phyloP scores from a whole-genome alignment of 1,139 yeast species.

The Saccharomycopsis crataegensis region DNA sequence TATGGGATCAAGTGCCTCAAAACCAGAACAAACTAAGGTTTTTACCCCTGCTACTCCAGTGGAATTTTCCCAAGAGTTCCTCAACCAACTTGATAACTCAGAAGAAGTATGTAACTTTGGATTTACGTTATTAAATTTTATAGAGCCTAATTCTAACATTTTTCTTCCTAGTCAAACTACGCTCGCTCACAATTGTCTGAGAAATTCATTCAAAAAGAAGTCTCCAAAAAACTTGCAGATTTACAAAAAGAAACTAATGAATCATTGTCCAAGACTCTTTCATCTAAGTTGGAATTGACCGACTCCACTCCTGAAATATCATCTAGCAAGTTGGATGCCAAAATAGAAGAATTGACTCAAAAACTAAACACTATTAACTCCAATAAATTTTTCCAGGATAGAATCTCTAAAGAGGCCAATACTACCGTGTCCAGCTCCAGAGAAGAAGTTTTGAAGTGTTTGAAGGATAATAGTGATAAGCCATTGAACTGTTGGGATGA shows the following conservation, averaged over 20 bases:
- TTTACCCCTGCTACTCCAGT: slow-evolving; percentile 69
- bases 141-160: neutral
- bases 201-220: slow-evolving; percentile 69
- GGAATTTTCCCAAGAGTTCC: slow-evolving; percentile 61
- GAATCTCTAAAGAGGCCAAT: slow-evolving; percentile 31
- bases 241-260: slow-evolving; percentile 54
- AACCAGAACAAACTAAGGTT: slow-evolving; percentile 53
- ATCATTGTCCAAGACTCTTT: slow-evolving; percentile 47
- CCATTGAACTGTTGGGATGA: slow-evolving; percentile 88
- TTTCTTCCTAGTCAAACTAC: slow-evolving; percentile 47
- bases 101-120: slow-evolving; percentile 42
- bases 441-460: slow-evolving; percentile 53
- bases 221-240: slow-evolving; percentile 55
- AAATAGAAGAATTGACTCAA: slow-evolving; percentile 33
- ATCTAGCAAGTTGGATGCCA: slow-evolving; percentile 28
- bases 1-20: slow-evolving; percentile 53
- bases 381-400: slow-evolving; percentile 16
- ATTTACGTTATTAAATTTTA: neutral
- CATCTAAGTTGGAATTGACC: slow-evolving; percentile 34
- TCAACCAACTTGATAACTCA: slow-evolving; percentile 64
- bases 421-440: slow-evolving; percentile 40
- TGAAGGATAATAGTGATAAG: slow-evolving; percentile 59
- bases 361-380: slow-evolving; percentile 24
- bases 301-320: slow-evolving; percentile 27
- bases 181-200: slow-evolving; percentile 77